Evolutionary conservation across 345 rosid genomes (phyloP).

Genomic region (Turritis glabra): DNA sequence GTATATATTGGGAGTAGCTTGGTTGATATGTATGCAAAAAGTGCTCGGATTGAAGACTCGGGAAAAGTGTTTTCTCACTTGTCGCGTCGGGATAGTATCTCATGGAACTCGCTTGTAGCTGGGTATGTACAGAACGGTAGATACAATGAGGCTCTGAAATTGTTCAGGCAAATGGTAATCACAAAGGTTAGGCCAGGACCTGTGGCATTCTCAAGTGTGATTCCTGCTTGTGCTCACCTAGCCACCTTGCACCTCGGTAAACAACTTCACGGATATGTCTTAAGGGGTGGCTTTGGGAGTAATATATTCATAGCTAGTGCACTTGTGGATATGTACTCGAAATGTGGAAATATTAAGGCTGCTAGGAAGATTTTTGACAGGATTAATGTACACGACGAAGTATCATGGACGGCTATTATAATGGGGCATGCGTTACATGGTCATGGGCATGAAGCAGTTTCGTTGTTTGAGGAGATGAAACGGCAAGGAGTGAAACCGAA

Average conservation of each 20-base stretch:
- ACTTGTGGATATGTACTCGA: slow-evolving; percentile 88
- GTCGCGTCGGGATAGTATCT: slow-evolving; percentile 56
- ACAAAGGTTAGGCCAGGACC: slow-evolving; percentile 58
- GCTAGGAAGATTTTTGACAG: slow-evolving; percentile 63
- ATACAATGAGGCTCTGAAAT: slow-evolving; percentile 61
- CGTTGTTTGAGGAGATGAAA: slow-evolving; percentile 77
- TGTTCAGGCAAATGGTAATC: slow-evolving; percentile 62
- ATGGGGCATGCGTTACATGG: slow-evolving; percentile 90
- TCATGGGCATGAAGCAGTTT: slow-evolving; percentile 61
- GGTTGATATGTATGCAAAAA: slow-evolving; percentile 83
- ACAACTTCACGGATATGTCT: slow-evolving; percentile 77
- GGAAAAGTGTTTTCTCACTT: slow-evolving; percentile 47
- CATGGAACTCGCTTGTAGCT: slow-evolving; percentile 78
- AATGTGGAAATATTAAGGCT: slow-evolving; percentile 70
- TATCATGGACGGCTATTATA: slow-evolving; percentile 88
- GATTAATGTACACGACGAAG: slow-evolving; percentile 68
- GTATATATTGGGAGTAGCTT: slow-evolving; percentile 67
- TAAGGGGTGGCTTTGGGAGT: slow-evolving; percentile 52
- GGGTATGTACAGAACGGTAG: slow-evolving; percentile 74
- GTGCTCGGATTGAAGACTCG: slow-evolving; percentile 56
- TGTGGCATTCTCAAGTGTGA: slow-evolving; percentile 69
- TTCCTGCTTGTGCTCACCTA: slow-evolving; percentile 87
- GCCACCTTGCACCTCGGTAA: slow-evolving; percentile 68
- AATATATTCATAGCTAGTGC: slow-evolving; percentile 74
- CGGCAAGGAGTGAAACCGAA: slow-evolving; percentile 64